phyloP scores from a whole-genome alignment of 192 early-diverging fungal genomes.

The Podila verticillata region DNA sequence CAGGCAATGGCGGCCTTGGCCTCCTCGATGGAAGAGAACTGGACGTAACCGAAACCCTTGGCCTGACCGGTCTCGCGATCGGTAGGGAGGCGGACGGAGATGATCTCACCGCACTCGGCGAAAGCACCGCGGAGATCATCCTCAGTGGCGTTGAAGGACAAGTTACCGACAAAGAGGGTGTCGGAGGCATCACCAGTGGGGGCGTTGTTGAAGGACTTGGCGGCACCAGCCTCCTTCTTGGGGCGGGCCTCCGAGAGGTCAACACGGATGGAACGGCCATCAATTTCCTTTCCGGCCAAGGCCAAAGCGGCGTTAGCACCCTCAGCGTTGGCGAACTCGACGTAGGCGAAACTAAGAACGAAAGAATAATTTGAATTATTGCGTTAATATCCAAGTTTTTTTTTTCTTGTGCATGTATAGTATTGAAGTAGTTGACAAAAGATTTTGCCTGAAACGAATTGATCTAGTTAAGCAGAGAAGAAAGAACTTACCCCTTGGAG shows the following conservation, averaged over 20 bases:
- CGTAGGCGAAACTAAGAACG: constrained; percentile 77
- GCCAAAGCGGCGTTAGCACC: constrained; percentile 72
- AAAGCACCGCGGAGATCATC: constrained; percentile 63
- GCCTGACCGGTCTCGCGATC: constrained; percentile 75
- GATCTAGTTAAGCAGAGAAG: background rate
- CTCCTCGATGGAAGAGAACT: constrained; percentile 71
- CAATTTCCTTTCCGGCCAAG: constrained; percentile 74
- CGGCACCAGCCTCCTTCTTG: constrained; percentile 56
- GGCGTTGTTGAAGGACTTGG: constrained; percentile 22
- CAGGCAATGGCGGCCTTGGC: constrained; percentile 79
- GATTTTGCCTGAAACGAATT: background rate
- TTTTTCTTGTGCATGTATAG: too few species aligned
- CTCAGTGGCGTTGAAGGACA: constrained; percentile 72
- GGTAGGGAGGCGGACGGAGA: constrained; percentile 73
- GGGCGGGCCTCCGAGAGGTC: constrained; percentile 72
- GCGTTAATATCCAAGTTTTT: background rate
- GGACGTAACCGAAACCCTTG: constrained; percentile 91
- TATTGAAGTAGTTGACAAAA: background rate
- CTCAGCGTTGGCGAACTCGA: constrained; percentile 75
- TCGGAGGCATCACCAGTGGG: constrained; percentile 62
- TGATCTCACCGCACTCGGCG: constrained; percentile 65
- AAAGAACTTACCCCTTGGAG: constrained; percentile 68
- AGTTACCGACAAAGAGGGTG: constrained; percentile 85
- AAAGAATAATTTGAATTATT: background rate
- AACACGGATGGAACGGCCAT: constrained; percentile 81